Percentiles rank a stretch among this genome's conserved stretches.
Conservation (phyloP, 768 basidiomycete species). For the Mycena rosella region DNA sequence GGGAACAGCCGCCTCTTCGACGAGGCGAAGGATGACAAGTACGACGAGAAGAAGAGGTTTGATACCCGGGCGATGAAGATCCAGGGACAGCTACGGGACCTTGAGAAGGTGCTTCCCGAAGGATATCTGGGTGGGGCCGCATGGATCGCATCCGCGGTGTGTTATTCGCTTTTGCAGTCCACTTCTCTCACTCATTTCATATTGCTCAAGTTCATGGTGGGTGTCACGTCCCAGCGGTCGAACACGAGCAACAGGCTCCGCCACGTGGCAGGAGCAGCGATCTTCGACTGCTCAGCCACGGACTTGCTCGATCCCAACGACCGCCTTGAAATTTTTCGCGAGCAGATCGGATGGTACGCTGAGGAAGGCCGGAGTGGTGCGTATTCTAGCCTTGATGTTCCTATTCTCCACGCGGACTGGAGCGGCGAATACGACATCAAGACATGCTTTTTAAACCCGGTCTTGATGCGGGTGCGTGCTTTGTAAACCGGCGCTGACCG, state of each 20-base stretch:
- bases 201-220: background rate
- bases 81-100: background rate
- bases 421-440: background rate
- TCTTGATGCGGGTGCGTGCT: background rate
- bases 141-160: no score
- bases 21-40: background rate
- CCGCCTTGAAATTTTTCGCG: background rate
- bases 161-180: no score
- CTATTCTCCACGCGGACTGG: background rate
- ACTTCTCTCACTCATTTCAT: background rate
- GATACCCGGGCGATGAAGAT: background rate
- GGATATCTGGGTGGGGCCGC: background rate
- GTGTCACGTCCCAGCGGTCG: background rate
- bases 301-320: background rate
- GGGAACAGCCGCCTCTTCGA: background rate
- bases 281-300: background rate
- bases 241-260: background rate
- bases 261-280: background rate
- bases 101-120: background rate
- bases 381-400: background rate
- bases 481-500: no score
- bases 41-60: background rate
- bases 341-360: background rate
- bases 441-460: background rate
- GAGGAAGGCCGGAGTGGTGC: background rate